Evolutionary conservation across 768 basidiomycete genomes (phyloP), one percentile per base, ranked within the genome.

Genomic region (Gymnopilus dilepis): DNA sequence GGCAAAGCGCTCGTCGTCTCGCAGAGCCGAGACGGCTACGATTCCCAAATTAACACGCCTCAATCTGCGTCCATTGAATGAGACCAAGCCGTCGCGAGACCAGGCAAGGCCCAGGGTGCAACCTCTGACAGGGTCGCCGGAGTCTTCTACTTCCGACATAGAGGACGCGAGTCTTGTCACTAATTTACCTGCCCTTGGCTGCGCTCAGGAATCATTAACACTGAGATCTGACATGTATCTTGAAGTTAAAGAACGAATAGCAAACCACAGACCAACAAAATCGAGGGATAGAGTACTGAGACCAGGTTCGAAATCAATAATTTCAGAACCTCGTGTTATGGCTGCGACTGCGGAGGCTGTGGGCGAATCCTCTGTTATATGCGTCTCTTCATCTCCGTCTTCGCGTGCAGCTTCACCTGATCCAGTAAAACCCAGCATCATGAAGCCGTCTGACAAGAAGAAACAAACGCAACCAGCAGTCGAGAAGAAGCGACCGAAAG

Each of bases 221-320:
- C 63, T 68, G 38, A 69, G 62, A 41, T 67, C 76, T 3, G 77
- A 66, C 38, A 64, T 78, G 34, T 71, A 73, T 52, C 54, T 76
- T 26, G 71, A 77, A 64, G 68, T 78, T 43, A 71, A 76, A 58
- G 66, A 74, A 57, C 74, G 76, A 17, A 72, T 79, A 38, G 75
- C 78, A 17, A 70, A 72, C 42, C 74, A 78, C 42, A 45, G 67
- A 8, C 65, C 67, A 19, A 62, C 65, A 38, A 75, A 72, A 57
- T 64, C 65, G 26, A 70, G 66, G 22, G 71, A 73, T 61, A 78
- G 77, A 62, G 68, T 72, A 22, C 45, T 73, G 15, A 77, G 73
- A 64, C 40, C 69, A 33, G 59, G 47, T 24, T 41, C 62, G 33
- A 71, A 70, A 40, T 43, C 38, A 43, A 45, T 48, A 45, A 28